phyloP scores from a whole-genome alignment of 1,284 basidiomycete genomes.

The Cryptococcus sp. region DNA sequence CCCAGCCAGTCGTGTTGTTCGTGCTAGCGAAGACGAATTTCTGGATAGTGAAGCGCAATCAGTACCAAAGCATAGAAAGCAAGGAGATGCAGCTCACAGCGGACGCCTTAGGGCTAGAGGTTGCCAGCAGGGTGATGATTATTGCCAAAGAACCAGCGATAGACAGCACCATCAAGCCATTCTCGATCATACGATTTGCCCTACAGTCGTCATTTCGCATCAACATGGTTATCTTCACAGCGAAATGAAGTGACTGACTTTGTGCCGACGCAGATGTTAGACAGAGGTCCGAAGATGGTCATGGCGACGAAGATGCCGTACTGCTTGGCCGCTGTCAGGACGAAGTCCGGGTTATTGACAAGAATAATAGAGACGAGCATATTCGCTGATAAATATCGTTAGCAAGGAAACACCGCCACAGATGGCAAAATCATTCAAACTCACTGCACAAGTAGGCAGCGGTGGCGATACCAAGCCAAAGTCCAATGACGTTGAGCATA shows the following conservation, averaged over 20 bases:
- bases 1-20: slow-evolving; percentile 54
- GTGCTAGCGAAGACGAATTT: slow-evolving; percentile 52
- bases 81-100: slow-evolving; percentile 13
- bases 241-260: not conserved
- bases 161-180: slow-evolving; percentile 34
- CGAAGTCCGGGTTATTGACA: slow-evolving; percentile 16
- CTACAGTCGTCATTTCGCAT: not conserved
- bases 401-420: not conserved
- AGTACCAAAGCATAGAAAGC: slow-evolving; percentile 4
- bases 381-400: slow-evolving; percentile 18
- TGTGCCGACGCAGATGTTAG: slow-evolving; percentile 13
- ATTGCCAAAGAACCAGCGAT: slow-evolving; percentile 45
- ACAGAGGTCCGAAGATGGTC: slow-evolving; percentile 21
- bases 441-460: slow-evolving; percentile 20
- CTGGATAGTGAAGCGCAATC: slow-evolving; percentile 32
- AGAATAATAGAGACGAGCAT: slow-evolving; percentile 15
- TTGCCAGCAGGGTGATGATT: slow-evolving; percentile 48
- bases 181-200: slow-evolving; percentile 20
- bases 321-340: slow-evolving; percentile 19
- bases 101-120: slow-evolving; percentile 24
- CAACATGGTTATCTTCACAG: no score
- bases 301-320: slow-evolving; percentile 27
- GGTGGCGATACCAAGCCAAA: slow-evolving; percentile 20
- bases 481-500: slow-evolving; percentile 19
- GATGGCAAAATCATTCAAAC: not conserved